Conservation (phyloP, 345 rosid species). For the Corymbia maculata region DNA sequence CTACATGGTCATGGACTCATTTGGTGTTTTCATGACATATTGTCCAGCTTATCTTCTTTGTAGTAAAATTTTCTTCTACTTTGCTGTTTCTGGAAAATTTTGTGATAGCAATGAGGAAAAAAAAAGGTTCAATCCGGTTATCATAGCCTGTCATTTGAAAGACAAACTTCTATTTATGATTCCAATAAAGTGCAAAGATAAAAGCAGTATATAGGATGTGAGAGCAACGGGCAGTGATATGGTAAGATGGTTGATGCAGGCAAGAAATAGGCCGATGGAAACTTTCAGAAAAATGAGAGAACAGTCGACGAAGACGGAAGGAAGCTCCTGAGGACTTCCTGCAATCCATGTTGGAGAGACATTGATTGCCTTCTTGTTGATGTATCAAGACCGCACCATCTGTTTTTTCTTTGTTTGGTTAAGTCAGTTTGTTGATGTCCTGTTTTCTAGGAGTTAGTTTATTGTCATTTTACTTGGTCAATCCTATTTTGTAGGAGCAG, state of each 20-base stretch:
- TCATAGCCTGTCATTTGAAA: neutral
- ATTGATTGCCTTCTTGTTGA: conserved; percentile 28
- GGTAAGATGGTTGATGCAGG: conserved; percentile 8
- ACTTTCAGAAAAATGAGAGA: conserved; percentile 19
- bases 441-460: too few relatives aligned
- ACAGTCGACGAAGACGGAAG: conserved; percentile 21
- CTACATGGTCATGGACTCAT: neutral
- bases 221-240: neutral
- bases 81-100: neutral
- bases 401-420: too few relatives aligned
- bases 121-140: neutral
- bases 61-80: neutral
- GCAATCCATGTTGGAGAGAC: conserved; percentile 31
- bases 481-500: too few relatives aligned
- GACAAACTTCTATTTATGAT: neutral
- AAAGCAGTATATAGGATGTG: neutral
- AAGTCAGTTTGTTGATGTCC: too few relatives aligned
- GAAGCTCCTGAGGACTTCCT: conserved; percentile 25
- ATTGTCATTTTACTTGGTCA: too few relatives aligned
- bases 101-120: neutral
- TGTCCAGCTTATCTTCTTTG: neutral
- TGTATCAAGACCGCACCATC: too few relatives aligned
- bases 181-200: neutral
- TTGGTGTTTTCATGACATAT: neutral
- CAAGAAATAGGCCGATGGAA: conserved; percentile 24